phyloP scores from a whole-genome alignment of 441 rosid genomes.

The Rhodomyrtus psidioides region DNA sequence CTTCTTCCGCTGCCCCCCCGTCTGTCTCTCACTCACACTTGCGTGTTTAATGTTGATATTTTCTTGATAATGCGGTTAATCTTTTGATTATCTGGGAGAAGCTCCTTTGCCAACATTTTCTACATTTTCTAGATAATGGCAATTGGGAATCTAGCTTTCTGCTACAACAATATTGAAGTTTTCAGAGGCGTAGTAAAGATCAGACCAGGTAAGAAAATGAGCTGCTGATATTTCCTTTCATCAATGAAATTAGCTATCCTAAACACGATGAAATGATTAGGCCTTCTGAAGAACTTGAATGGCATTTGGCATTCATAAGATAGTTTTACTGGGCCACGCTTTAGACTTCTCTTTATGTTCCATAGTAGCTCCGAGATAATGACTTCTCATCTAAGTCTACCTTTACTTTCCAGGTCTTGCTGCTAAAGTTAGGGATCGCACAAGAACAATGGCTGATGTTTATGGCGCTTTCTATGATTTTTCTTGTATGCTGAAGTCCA shows the following conservation, averaged over 20 bases:
- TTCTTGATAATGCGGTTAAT: not conserved
- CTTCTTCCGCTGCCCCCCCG: too few species aligned
- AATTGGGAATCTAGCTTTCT: conserved; percentile 79
- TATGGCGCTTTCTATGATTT: conserved; percentile 90
- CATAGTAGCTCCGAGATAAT: not conserved
- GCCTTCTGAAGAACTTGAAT: not conserved
- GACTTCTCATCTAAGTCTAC: not conserved
- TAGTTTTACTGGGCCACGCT: not conserved
- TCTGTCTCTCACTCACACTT: not conserved
- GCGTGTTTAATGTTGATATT: not conserved
- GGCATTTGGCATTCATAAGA: not conserved
- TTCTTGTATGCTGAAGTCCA: conserved; percentile 60
- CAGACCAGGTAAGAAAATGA: conserved; percentile 71
- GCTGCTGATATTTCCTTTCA: not conserved
- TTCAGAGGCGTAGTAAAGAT: conserved; percentile 84
- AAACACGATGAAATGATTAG: not conserved
- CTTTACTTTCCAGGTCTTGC: conserved; percentile 53
- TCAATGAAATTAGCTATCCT: not conserved
- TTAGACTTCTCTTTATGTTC: not conserved
- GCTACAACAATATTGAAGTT: conserved; percentile 83
- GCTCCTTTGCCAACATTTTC: not conserved
- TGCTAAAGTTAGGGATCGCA: conserved; percentile 67
- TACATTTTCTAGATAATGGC: conserved; percentile 69
- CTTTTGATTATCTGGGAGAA: not conserved
- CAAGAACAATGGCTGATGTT: conserved; percentile 85